Conservation (phyloP, 140 eudicot genomes). For the Erigeron philadelphicus region DNA sequence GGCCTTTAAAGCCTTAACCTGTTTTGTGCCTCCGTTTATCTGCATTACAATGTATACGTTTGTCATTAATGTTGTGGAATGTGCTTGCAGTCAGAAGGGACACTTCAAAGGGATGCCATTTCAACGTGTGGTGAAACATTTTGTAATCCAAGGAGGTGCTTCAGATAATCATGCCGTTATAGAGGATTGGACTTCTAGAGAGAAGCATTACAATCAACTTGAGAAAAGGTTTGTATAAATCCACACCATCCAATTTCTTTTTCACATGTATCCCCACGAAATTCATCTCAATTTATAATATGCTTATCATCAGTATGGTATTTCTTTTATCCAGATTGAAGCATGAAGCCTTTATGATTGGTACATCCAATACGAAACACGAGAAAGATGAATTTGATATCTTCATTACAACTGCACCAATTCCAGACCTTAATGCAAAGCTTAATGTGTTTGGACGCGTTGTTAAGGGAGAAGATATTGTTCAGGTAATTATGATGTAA, state of each 20-base stretch:
- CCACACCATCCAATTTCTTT: neutral
- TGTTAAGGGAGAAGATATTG: constrained; percentile 87
- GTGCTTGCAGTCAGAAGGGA: constrained; percentile 71
- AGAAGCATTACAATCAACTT: constrained; percentile 85
- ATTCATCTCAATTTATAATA: neutral
- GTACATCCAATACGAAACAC: constrained; percentile 64
- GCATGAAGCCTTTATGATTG: constrained; percentile 98
- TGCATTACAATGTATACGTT: too few species aligned
- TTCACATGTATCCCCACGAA: neutral
- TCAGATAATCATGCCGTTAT: constrained; percentile 49
- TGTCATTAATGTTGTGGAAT: neutral
- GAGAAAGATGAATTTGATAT: constrained; percentile 66
- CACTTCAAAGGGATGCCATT: constrained; percentile 85
- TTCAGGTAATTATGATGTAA: constrained; percentile 52
- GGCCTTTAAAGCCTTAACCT: neutral
- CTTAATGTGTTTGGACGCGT: constrained; percentile 88
- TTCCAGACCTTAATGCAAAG: constrained; percentile 92
- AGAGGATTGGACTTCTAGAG: constrained; percentile 90
- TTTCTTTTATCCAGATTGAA: constrained; percentile 49
- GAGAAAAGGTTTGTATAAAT: constrained; percentile 55
- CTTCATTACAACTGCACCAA: constrained; percentile 87
- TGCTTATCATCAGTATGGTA: neutral
- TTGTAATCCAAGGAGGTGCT: constrained; percentile 85
- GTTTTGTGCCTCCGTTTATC: neutral
- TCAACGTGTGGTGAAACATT: constrained; percentile 84